Base-by-base conservation (phyloP, 148 eudicot genomes). In the Polygonum maritimum region DNA sequence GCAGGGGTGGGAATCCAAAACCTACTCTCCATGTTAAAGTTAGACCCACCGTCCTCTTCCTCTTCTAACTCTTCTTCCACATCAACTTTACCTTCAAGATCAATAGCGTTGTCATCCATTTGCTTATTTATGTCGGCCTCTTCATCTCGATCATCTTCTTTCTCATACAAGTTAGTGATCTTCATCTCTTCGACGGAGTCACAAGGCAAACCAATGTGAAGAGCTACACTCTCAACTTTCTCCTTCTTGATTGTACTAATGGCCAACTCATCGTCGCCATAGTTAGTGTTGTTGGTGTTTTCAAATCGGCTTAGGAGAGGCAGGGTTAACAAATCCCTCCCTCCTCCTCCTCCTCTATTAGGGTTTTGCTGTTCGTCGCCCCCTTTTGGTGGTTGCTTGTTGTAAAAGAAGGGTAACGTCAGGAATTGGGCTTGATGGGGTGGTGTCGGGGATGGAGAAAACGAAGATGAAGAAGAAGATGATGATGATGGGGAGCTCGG, bases 1-100 rank as follows among this genome's bases (percentile, higher is more conserved):
- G 93, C 80, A 75, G 87, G 86, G 33, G 89, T 89, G 72, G 93
- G 93, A 18, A 89, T 89, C 93, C 93, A 89, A 81, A 88, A 90
- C 80, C 89, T 88, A 51, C 81, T 82, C 69, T 83, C 81, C 48
- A 63, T 73, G 76, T 67, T 67, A 7, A 67, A 67, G 35, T 36
- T 36, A 5, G 44, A 6, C 9, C 71, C 71, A 67, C 44, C 71
- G 6, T 3, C 71, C 15, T 41, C 71, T 38, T 67, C 71, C 15
- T 35, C 71, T 4, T 36, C 73, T 31, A 76, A 74, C 58, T 80
- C 75, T 49, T 63, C 38, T 73, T 81, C 75, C 48, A 47, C 67
- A 35, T 13, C 44, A 40, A 80, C 82, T 71, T 79, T 78, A 40
- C 76, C 58, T 65, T 62, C 51, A 54, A 77, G 74, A 41, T 26